phyloP scores from a whole-genome alignment of 306 rosid genomes.

The Pueraria montana region DNA sequence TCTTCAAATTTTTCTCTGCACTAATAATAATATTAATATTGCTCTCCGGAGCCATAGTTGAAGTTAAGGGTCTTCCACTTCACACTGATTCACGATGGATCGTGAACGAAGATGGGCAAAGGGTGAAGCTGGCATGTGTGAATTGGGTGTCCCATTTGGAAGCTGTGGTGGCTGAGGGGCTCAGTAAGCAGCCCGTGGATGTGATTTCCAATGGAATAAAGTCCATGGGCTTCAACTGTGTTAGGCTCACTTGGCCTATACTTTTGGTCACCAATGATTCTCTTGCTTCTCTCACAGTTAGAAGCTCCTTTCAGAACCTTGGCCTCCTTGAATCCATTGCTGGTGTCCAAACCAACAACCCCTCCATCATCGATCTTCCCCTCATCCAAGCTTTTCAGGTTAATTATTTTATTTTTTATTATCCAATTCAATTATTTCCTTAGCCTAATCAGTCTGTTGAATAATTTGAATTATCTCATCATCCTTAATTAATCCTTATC shows the following conservation, averaged over 20 bases:
- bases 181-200: slow-evolving; percentile 79
- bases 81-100: slow-evolving; percentile 82
- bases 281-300: slow-evolving; percentile 71
- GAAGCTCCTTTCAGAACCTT: slow-evolving; percentile 72
- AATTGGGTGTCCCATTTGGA: slow-evolving; percentile 93
- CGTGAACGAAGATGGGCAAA: slow-evolving; percentile 63
- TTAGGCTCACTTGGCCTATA: slow-evolving; percentile 91
- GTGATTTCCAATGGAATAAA: slow-evolving; percentile 59
- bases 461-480: not conserved
- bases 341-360: slow-evolving; percentile 78
- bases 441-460: too few relatives aligned
- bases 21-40: not conserved
- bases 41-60: not conserved
- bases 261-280: slow-evolving; percentile 67
- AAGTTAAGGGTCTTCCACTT: slow-evolving; percentile 56
- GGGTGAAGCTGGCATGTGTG: slow-evolving; percentile 88
- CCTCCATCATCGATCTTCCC: slow-evolving; percentile 75
- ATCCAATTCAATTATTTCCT: not conserved
- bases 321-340: slow-evolving; percentile 57
- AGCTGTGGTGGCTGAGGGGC: slow-evolving; percentile 82
- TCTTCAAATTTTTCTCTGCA: not conserved
- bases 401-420: not conserved
- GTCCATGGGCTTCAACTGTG: slow-evolving; percentile 90
- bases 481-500: too few relatives aligned
- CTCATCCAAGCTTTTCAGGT: slow-evolving; percentile 84